Evolutionary conservation across 2,329 filamentous ascomycete genomes (phyloP), one percentile per base, ranked within the genome.

Genomic region (Pezicula radicicola): DNA sequence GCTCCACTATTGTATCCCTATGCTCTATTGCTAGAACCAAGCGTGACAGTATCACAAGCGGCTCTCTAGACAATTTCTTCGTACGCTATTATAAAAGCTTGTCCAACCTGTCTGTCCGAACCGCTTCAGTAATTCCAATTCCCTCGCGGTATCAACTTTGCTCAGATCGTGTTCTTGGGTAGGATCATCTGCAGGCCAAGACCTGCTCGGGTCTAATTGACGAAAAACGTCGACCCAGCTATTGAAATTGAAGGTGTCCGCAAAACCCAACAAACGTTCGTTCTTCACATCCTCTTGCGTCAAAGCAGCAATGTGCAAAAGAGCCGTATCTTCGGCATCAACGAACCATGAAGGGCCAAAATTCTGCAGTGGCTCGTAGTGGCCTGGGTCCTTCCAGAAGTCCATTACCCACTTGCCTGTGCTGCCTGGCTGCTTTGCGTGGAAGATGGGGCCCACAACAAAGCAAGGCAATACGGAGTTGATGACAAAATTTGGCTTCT

Each of bases 391-490:
- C 7, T 44, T 25, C 28, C 37, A n/a, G 37, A 52, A 27, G 27
- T 48, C n/a, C 18, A 43, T 7, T 13, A 48, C 35, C 43, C 36
- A 51, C 6, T 25, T 35, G 9, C 43, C 44, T 8, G 50, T 41
- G 6, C 30, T 21, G 12, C 36, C 50, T 6, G 18, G 25, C 12
- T 50, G 46, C n/a, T 46, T 46, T 16, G 43, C 47, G n/a, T 65
- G 59, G 0, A 69, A 40, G 0, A 55, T 50, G 2, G 33, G 51
- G 0, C 68, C 68, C 9, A 64, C 56, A 46, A 65, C 69, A 18
- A 57, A 50, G 25, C 62, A 62, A 0, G 68, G 66, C 2, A 70
- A 47, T 0, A 71, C 67, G 52, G 21, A 18, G 46, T 60, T 66
- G 2, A 64, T 44, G 0, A 55, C 54, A 7, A 66, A 50, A 0